Base-by-base conservation (phyloP, 2,329 filamentous ascomycete genomes). In the Onygenales sp. region DNA sequence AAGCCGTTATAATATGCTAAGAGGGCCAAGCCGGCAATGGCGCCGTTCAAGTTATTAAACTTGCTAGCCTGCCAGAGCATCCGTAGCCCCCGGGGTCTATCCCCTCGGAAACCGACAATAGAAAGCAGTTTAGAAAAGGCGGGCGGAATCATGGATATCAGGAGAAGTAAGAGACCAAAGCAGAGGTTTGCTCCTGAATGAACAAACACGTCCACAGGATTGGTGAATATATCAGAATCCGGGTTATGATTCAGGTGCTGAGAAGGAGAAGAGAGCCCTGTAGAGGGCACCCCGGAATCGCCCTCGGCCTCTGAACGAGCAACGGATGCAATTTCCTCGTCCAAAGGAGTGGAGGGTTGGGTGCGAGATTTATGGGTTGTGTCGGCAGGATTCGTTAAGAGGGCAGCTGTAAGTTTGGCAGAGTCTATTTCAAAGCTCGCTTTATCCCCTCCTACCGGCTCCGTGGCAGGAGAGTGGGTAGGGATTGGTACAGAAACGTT, bases 101-200 rank as follows among this genome's bases (percentile, higher is more conserved):
- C 91, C 34, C 93, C 93, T 56, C 82, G 84, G 72, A 97, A 97
- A 1, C 93, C 93, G 33, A 96, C 86, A 42, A 97, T 85, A 55
- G 85, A 88, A 3, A 97, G 77, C 1, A 98, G 79, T 53, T 83
- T 86, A n/a, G 82, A 86, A 68, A 97, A 95, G 0, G 91, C 83
- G 0, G 93, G 93, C 0, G 93, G 94, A 0, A 97, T 84, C 74
- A 97, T 86, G 10, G 89, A 94, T n/a, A 97, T 84, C 52, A 97
- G 77, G 1, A 97, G 77, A 11, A 94, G 78, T 1, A 97, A 73
- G 34, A 94, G 79, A 2, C 93, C 93, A 62, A 91, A 96, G 68
- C 90, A 95, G 69, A 96, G 85, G 65, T 87, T 93, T 4, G 85
- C 82, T 8, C 90, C 92, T 0, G 88, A 91, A 67, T 95, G 89